Base-by-base conservation (phyloP, 2,329 filamentous ascomycete genomes). In the Arthroderma uncinatum region DNA sequence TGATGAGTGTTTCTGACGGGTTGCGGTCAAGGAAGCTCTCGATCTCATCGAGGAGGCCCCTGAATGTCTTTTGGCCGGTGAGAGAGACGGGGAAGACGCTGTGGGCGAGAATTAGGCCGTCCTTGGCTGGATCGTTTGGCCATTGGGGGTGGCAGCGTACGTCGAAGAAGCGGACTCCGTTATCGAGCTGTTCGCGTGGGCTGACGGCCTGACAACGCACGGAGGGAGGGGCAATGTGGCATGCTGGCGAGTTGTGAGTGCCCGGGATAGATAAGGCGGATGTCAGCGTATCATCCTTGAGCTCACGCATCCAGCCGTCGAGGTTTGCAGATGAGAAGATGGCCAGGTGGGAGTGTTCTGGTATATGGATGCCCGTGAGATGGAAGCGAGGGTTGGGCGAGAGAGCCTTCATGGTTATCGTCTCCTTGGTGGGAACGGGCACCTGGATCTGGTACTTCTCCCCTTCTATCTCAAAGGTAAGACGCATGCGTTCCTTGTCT, bases 121-220 rank as follows among this genome's bases (percentile, higher is more conserved):
- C 83, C 62, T 82, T 81, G 60, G 78, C 76, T 0, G 73, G 68
- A 55, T 86, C 77, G 1, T 79, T 74, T 1, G 82, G 78, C 55
- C 76, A 76, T 30, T 79, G 76, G 1, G 83, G 82, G 64, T 87
- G 84, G 0, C 96, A 86, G 54, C 93, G 84, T 61, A 98, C 82
- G 69, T 98, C 93, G 63, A 98, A 84, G 77, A 96, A 97, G 54
- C 93, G 89, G 48, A 97, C 86, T 28, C 93, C 93, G 68, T 95
- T 92, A 57, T 84, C 78, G 28, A 98, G 82, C 72, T 98, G 93
- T 55, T 85, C 82, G 53, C 78, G 77, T 4, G 94, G 79, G 60
- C 82, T 78, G 16, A 91, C 89, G 34, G 87, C 85, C 74, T 98
- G 93, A 72, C 93, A 97, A 39, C 93, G 86, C 37, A 97, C 93